These are phyloP conservation scores for Rugonectria rugulosa DNA, from an alignment of 2,329 filamentous ascomycete genomes.

Conservation along the genomic window DNA sequence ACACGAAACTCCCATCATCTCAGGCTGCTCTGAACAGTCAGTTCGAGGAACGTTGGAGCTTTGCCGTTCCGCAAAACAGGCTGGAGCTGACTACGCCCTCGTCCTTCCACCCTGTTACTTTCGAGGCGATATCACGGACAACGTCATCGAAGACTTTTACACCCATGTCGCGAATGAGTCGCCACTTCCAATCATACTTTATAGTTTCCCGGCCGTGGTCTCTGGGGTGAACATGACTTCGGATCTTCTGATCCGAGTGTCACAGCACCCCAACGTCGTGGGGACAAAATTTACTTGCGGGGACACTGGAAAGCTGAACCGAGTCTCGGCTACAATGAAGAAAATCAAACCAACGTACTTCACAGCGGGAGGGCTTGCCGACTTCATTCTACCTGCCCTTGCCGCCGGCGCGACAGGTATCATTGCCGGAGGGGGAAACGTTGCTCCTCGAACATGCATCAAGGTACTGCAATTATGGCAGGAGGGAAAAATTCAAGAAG, in stretches of 20 bases:
- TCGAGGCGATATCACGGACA: constrained; percentile 63
- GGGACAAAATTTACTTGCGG: constrained; percentile 71
- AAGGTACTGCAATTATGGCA: constrained; percentile 67
- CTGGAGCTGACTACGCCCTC: constrained; percentile 72
- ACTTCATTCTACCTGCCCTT: constrained; percentile 76
- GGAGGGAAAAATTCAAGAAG: constrained; percentile 64
- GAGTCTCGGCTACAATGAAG: constrained; percentile 42
- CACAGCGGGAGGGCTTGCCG: constrained; percentile 75
- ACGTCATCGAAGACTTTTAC: constrained; percentile 69
- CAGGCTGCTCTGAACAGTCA: constrained; percentile 73
- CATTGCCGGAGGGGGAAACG: constrained; percentile 75
- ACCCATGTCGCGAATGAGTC: constrained; percentile 63
- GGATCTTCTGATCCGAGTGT: constrained; percentile 61
- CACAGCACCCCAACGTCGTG: constrained; percentile 64
- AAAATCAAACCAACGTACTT: constrained; percentile 58
- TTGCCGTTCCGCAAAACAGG: constrained; percentile 67
- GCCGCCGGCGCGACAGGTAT: constrained; percentile 75
- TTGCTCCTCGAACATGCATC: constrained; percentile 71
- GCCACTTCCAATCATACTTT: constrained; percentile 67
- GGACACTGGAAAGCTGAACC: constrained; percentile 67
- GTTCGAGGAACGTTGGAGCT: constrained; percentile 72
- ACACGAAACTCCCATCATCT: constrained; percentile 66
- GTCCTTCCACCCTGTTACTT: constrained; percentile 76
- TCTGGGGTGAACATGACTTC: constrained; percentile 65
- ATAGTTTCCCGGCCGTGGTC: constrained; percentile 69